phyloP scores from a whole-genome alignment of 768 basidiomycete genomes.

The Lactifluus hygrophoroides region DNA sequence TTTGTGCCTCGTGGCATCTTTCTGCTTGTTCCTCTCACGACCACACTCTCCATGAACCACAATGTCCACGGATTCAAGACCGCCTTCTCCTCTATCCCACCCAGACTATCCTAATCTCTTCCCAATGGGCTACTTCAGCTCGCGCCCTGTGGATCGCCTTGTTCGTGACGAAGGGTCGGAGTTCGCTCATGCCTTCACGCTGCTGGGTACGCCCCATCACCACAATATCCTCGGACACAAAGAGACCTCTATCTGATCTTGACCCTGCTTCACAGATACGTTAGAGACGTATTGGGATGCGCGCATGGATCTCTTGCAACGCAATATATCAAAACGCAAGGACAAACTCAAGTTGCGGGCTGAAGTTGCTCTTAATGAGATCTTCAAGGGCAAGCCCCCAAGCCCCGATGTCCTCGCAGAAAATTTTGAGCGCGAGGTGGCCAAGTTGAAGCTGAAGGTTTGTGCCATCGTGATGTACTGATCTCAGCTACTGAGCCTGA shows the following conservation, averaged over 20 bases:
- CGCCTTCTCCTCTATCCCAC: constrained; percentile 29
- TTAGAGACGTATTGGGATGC: constrained; percentile 95
- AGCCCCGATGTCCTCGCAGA: constrained; percentile 60
- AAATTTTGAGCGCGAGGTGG: constrained; percentile 80
- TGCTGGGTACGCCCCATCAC: constrained; percentile 48
- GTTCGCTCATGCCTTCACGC: constrained; percentile 74
- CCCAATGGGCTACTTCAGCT: constrained; percentile 46
- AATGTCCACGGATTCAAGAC: constrained; percentile 27
- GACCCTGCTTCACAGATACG: constrained; percentile 52
- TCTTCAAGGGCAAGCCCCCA: constrained; percentile 54
- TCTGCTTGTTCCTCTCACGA: constrained; percentile 3
- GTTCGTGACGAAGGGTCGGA: constrained; percentile 67
- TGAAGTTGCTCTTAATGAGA: constrained; percentile 49
- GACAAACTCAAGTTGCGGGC: constrained; percentile 76
- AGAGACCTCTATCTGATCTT: not conserved
- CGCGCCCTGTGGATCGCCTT: constrained; percentile 64
- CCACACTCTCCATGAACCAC: constrained; percentile 15
- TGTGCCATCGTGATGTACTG: constrained; percentile 10
- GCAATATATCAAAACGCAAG: constrained; percentile 79
- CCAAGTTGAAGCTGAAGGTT: constrained; percentile 83
- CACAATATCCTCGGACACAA: constrained; percentile 17
- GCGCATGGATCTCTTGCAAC: constrained; percentile 72
- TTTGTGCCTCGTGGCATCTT: not conserved
- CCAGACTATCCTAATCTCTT: constrained; percentile 25
- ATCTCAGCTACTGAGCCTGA: not conserved